These are phyloP conservation scores for Plasmodium inui DNA, from an alignment of 169 alveolate genomes.

Conservation along the genomic window DNA sequence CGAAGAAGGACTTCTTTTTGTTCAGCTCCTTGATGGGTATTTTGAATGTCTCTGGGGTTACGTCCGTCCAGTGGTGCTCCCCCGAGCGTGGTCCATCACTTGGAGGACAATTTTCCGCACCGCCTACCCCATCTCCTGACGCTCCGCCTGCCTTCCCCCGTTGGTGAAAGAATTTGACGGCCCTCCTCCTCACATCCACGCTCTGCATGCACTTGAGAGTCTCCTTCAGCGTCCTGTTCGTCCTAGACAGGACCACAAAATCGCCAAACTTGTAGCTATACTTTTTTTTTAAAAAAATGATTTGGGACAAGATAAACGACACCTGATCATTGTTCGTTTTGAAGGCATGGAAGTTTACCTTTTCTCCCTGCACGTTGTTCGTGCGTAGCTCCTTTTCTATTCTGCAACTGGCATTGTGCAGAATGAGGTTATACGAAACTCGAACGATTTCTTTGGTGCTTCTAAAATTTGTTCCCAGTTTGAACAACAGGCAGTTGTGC, in stretches of 20 bases:
- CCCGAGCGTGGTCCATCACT: neutral
- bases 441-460: constrained; percentile 80
- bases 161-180: constrained; percentile 8
- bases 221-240: constrained; percentile 75
- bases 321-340: constrained; percentile 78
- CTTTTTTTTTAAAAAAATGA: constrained; percentile 60
- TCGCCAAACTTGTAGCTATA: constrained; percentile 82
- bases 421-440: constrained; percentile 63
- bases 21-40: constrained; percentile 59
- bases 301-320: constrained; percentile 75
- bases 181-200: constrained; percentile 11
- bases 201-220: constrained; percentile 20
- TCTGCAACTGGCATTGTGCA: constrained; percentile 69
- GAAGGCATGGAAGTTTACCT: constrained; percentile 72
- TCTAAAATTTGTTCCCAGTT: constrained; percentile 79
- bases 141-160: neutral
- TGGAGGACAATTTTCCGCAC: too few relatives aligned
- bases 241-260: constrained; percentile 83
- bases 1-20: constrained; percentile 47
- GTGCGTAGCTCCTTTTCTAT: constrained; percentile 76
- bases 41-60: constrained; percentile 3
- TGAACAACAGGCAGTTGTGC: constrained; percentile 29
- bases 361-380: constrained; percentile 69
- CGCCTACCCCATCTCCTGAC: neutral
- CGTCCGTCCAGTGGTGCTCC: neutral